These are phyloP conservation scores for Trichocladium antarcticum DNA, from an alignment of 495 filamentous ascomycete species.

Conservation along the genomic window DNA sequence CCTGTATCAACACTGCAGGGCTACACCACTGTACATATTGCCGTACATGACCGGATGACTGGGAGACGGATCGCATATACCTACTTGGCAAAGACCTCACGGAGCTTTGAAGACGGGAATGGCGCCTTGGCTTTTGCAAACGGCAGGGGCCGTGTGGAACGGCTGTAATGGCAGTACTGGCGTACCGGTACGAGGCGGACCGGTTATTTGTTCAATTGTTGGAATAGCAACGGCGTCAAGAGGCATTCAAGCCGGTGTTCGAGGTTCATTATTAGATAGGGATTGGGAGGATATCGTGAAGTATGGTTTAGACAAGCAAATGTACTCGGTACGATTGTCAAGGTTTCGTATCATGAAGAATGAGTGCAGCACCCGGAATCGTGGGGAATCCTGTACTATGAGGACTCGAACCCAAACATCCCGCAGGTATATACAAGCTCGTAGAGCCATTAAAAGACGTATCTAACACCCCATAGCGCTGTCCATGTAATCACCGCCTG, in stretches of 20 bases:
- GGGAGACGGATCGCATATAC: background rate
- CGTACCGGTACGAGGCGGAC: background rate
- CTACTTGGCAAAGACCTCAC: background rate
- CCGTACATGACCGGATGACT: too few species aligned
- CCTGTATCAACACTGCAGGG: background rate
- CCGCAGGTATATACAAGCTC: background rate
- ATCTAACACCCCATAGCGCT: slow-evolving; percentile 1
- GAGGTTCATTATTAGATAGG: background rate
- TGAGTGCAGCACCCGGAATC: too few species aligned
- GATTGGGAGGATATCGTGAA: background rate
- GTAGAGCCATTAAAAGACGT: background rate
- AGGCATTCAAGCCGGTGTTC: slow-evolving; percentile 1
- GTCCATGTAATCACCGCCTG: background rate
- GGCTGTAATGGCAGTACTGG: background rate
- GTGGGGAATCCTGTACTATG: too few species aligned
- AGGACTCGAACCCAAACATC: too few species aligned
- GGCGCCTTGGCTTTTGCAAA: background rate
- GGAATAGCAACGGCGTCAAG: slow-evolving; percentile 6
- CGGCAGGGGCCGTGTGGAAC: background rate
- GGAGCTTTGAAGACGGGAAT: background rate
- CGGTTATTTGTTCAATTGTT: background rate
- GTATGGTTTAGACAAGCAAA: background rate
- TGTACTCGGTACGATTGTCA: background rate
- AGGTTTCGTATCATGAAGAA: background rate
- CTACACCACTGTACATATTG: background rate